Percentiles rank a stretch among this genome's conserved stretches.
phyloP scores from a whole-genome alignment of 2,329 filamentous ascomycete genomes.

The Ophiostoma ulmi region DNA sequence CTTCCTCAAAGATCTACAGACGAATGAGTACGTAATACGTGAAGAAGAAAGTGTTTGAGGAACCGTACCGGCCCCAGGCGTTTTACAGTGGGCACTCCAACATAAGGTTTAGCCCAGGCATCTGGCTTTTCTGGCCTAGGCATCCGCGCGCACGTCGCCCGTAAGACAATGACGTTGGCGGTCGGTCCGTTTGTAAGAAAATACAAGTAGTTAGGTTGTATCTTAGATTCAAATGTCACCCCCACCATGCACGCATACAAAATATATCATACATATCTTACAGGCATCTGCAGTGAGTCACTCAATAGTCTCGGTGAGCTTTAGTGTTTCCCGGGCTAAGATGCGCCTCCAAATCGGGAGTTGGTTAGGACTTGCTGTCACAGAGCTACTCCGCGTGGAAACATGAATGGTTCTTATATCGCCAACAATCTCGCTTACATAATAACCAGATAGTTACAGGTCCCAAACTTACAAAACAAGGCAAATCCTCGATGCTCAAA shows the following conservation, averaged over 20 bases:
- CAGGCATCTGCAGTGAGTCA: neutral
- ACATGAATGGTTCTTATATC: neutral
- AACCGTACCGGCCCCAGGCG: neutral
- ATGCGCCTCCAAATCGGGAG: neutral
- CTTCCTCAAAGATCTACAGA: no score
- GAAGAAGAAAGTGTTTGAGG: neutral
- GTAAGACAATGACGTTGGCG: slow-evolving; percentile 11
- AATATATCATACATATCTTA: neutral
- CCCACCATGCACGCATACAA: neutral
- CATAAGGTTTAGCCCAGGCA: slow-evolving; percentile 6
- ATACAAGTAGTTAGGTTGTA: neutral
- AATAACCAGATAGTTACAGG: neutral
- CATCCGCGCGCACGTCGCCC: slow-evolving; percentile 10
- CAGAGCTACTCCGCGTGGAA: neutral
- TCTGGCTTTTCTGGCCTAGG: neutral
- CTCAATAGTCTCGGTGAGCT: neutral
- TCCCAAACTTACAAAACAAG: no score
- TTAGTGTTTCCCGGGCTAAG: neutral
- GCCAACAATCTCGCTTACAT: neutral
- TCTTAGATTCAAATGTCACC: neutral
- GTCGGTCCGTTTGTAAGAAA: neutral
- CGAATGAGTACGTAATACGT: neutral
- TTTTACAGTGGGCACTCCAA: neutral
- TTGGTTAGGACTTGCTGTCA: neutral
- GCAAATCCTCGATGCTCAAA: neutral